Conservation (phyloP, 1,139 yeast genomes). For the Nakaseomyces glabratus region DNA sequence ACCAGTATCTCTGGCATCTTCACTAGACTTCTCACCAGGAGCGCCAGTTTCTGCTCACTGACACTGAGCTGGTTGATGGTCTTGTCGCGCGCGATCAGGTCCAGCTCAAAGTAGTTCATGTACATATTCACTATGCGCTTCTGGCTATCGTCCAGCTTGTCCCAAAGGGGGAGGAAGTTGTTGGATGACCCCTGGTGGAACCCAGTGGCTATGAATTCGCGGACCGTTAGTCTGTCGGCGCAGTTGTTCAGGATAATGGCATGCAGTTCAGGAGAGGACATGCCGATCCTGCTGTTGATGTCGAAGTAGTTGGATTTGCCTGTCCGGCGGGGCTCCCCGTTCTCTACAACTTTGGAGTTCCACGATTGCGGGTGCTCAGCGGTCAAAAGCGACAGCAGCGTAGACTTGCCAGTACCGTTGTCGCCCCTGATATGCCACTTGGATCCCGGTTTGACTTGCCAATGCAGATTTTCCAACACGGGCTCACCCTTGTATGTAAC, state of each 20-base stretch:
- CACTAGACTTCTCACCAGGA: conserved; percentile 67
- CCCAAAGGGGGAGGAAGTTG: conserved; percentile 35
- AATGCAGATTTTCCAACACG: conserved; percentile 49
- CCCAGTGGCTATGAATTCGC: conserved; percentile 65
- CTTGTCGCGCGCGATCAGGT: conserved; percentile 27
- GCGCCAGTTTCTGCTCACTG: conserved; percentile 69
- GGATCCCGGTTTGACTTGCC: conserved; percentile 64
- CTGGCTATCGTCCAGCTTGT: conserved; percentile 33
- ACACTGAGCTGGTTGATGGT: conserved; percentile 48
- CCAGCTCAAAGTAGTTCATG: conserved; percentile 32
- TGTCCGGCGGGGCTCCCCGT: conserved; percentile 60
- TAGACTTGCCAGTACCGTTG: conserved; percentile 91
- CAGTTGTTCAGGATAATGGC: conserved; percentile 56
- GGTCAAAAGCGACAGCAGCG: conserved; percentile 70
- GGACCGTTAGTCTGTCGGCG: conserved; percentile 37
- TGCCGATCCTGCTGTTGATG: conserved; percentile 72
- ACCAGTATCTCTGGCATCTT: conserved; percentile 71
- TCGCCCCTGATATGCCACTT: conserved; percentile 85
- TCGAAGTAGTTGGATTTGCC: conserved; percentile 74
- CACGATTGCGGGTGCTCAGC: conserved; percentile 98
- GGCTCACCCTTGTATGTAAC: conserved; percentile 58
- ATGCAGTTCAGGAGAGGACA: conserved; percentile 87
- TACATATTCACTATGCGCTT: conserved; percentile 31
- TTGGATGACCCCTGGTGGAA: conserved; percentile 53
- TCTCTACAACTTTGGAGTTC: conserved; percentile 58